A percentile compares a stretch with the other conserved stretches of the same genome.
These are phyloP conservation scores for Diplosphaera chodatii DNA, from an alignment of 139 green algal species.

Conservation along the genomic window DNA sequence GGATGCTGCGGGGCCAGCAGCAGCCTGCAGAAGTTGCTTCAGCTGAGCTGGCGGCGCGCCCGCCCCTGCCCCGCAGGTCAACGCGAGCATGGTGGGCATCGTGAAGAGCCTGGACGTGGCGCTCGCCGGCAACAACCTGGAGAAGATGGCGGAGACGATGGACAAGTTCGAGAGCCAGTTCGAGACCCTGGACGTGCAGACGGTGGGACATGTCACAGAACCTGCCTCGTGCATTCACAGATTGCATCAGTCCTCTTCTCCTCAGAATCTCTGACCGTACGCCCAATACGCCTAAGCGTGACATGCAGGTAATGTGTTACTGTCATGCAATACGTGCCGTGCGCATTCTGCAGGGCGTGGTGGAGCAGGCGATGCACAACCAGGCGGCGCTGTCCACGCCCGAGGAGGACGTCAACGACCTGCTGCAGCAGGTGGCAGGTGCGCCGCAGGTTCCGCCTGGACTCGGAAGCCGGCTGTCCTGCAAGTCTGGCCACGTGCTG, in stretches of 20 bases:
- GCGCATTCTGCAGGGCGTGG: constrained; percentile 44
- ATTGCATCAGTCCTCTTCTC: too few relatives aligned
- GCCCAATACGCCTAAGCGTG: too few relatives aligned
- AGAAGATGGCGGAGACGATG: constrained; percentile 84
- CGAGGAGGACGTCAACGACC: constrained; percentile 83
- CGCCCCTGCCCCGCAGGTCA: constrained; percentile 55
- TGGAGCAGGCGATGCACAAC: constrained; percentile 86
- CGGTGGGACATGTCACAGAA: too few relatives aligned
- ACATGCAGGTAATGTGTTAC: too few relatives aligned
- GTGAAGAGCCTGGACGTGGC: constrained; percentile 52
- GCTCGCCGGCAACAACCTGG: constrained; percentile 84
- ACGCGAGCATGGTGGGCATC: constrained; percentile 90
- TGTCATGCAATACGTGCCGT: too few relatives aligned
- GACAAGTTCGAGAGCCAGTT: constrained; percentile 95
- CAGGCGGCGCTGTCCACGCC: constrained; percentile 83
- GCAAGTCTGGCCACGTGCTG: neutral
- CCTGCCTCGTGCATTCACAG: too few relatives aligned
- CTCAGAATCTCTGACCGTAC: too few relatives aligned
- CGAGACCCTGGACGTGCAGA: constrained; percentile 94
- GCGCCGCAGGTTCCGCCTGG: too few relatives aligned
- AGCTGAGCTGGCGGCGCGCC: too few relatives aligned
- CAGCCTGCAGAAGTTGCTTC: too few relatives aligned
- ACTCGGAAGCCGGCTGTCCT: neutral
- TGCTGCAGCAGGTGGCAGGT: constrained; percentile 72
- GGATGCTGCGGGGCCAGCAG: too few relatives aligned